Base-by-base conservation (phyloP, 2,329 filamentous ascomycete species). In the Rhexocercosporidium sp. region DNA sequence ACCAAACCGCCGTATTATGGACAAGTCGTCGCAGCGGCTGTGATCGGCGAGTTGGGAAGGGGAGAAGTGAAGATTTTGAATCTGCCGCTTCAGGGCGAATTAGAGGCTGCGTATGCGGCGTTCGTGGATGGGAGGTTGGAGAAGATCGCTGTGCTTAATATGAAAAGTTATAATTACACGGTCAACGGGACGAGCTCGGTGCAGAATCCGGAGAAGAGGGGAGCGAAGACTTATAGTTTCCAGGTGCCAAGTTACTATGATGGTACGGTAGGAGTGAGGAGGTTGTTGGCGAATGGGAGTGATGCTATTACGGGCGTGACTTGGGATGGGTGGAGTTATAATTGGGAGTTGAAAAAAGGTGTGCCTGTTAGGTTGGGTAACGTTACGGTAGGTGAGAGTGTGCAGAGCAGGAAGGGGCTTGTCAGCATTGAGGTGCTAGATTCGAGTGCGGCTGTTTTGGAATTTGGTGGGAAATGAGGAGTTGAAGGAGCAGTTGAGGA, bases 1-100 rank as follows among this genome's bases (percentile, higher is more conserved):
- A 90, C 87, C 22, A 89, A 88, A 73, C 79, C 88, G 0, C 87
- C 88, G 0, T 91, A 89, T 75, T 90, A 91, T 71, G 88, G 86
- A 18, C 87, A 86, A 75, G 78, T 89, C 18, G 84, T 84, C 37
- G 85, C 86, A 1, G 86, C 88, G 0, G 82, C 83, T 1, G 85
- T 88, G 71, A 75, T 90, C 2, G 83, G 84, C 1, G 76, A 84
- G 65, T 72, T 81, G 11, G 74, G 71, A 3, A 65, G 68, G 3
- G 69, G 69, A 25, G 70, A 77, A 16, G 79, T 84, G 3, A 79
- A 80, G 14, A 79, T 90, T 27, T 78, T 81, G n/a, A 80, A 85
- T 60, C 73, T 89, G 6, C 79, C 81, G 0, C 76, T 85, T 11
- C 29, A 74, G 2, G 59, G 67, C 4, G 62, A 66, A 9, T 74